Base-by-base conservation (phyloP, 2,329 filamentous ascomycete genomes). In the Coniochaeta ligniaria region DNA sequence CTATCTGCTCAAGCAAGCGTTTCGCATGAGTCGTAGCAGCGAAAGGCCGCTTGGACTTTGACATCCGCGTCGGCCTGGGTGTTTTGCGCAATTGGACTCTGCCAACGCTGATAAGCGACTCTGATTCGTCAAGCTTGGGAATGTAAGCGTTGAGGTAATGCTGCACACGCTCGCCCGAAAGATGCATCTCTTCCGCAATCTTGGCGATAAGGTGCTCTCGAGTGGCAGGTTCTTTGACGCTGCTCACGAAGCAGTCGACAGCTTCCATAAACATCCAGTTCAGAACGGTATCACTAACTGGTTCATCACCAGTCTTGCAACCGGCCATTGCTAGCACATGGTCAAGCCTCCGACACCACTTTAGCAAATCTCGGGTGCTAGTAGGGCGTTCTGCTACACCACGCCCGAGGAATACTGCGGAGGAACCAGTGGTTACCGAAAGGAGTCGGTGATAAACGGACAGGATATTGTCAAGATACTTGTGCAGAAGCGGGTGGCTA, bases 251-350 rank as follows among this genome's bases (percentile, higher is more conserved):
- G 70, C 93, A 96, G 73, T 99, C 95, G 59, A 95, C 82, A 0
- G 92, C 91, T 71, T 99, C 95, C 76, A 96, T 84, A 69, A 97
- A 97, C 74, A 98, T 96, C 67, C 89, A 86, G 68, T 97, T 89
- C 65, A 85, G 80, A 0, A 84, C 84, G 1, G 83, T 83, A 67
- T 94, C 90, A n/a, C 81, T 85, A 24, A 92, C 84, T 0, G 88
- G 80, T 71, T 95, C 90, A 22, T 84, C 80, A 12, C 86, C 85
- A 26, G 83, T 88, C 64, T 82, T 87, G 24, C 85, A 85, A 1
- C 86, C 84, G 12, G 83, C 78, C 9, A 80, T 73, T 60, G 80
- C 69, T 24, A 97, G 77, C 17, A 92, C 83, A 58, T 83, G 79
- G 58, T 87, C 81, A 24, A 97, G 78, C 62, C 95, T 85, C 55